These are phyloP conservation scores for Exophiala xenobiotica DNA, from an alignment of 2,329 filamentous ascomycete species.

Conservation along the genomic window DNA sequence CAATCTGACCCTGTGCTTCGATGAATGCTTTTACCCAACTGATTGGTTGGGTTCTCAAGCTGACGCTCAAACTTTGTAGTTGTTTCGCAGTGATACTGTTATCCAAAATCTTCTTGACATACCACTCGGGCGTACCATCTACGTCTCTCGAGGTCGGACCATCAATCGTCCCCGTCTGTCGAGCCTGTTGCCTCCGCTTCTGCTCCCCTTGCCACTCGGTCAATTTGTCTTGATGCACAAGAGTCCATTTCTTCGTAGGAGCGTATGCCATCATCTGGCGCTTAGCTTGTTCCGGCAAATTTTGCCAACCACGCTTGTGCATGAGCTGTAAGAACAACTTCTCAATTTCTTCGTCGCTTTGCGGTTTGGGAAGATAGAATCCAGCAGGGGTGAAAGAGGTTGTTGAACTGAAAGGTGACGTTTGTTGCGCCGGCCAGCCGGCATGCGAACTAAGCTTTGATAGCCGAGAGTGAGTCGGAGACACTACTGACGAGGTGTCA, in stretches of 20 bases:
- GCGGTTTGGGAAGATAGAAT: conserved; percentile 68
- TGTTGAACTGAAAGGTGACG: conserved; percentile 49
- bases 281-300: conserved; percentile 88
- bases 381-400: conserved; percentile 53
- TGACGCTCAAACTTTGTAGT: conserved; percentile 89
- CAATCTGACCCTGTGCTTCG: conserved; percentile 94
- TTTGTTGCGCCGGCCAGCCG: conserved; percentile 42
- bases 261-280: conserved; percentile 97
- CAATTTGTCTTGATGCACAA: conserved; percentile 91
- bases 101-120: conserved; percentile 94
- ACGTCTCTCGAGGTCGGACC: conserved; percentile 72
- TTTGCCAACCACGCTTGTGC: conserved; percentile 97
- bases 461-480: conserved; percentile 42
- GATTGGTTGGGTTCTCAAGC: conserved; percentile 91
- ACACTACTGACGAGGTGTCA: conserved; percentile 35
- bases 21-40: conserved; percentile 97
- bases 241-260: conserved; percentile 92
- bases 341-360: conserved; percentile 80
- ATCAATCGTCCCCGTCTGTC: conserved; percentile 66
- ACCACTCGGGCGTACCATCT: conserved; percentile 96
- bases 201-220: conserved; percentile 94
- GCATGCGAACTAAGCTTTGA: conserved; percentile 43
- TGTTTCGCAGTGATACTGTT: conserved; percentile 90
- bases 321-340: conserved; percentile 90
- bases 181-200: conserved; percentile 74